Evolutionary conservation across 345 rosid species (phyloP).

Genomic region (Psidium guajava): DNA sequence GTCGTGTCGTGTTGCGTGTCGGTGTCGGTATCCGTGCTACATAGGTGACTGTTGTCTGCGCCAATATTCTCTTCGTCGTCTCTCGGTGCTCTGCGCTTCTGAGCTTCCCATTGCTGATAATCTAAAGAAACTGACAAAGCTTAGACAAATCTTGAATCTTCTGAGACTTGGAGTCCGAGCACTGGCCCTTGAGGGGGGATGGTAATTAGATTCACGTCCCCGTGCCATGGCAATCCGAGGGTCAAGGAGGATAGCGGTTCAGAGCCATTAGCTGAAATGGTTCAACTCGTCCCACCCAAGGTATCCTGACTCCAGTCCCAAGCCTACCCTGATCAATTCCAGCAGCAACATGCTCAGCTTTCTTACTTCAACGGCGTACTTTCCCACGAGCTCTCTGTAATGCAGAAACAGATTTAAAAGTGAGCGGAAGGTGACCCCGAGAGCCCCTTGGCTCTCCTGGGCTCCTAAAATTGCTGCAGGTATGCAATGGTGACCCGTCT

Average conservation of each 20-base stretch:
- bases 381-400: slow-evolving; percentile 11
- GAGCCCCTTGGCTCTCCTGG: slow-evolving; percentile 3
- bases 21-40: no score
- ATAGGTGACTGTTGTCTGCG: no score
- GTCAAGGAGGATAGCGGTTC: slow-evolving; percentile 10
- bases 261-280: slow-evolving; percentile 1
- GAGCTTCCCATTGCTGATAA: slow-evolving; percentile 13
- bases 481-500: neutral
- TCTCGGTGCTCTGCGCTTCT: slow-evolving; percentile 12
- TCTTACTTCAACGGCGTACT: slow-evolving; percentile 12
- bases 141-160: neutral
- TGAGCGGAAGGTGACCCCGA: neutral
- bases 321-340: slow-evolving; percentile 19
- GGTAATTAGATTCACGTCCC: slow-evolving; percentile 14
- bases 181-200: slow-evolving; percentile 20
- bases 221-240: no score
- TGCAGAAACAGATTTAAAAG: neutral
- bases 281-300: neutral
- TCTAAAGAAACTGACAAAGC: neutral
- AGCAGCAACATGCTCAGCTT: slow-evolving; percentile 17
- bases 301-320: slow-evolving; percentile 14
- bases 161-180: slow-evolving; percentile 20
- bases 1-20: no score
- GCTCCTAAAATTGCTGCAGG: neutral
- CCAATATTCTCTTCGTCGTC: neutral